These are phyloP conservation scores for Cicer arietinum DNA, from an alignment of 306 rosid species.

Conservation along the genomic window DNA sequence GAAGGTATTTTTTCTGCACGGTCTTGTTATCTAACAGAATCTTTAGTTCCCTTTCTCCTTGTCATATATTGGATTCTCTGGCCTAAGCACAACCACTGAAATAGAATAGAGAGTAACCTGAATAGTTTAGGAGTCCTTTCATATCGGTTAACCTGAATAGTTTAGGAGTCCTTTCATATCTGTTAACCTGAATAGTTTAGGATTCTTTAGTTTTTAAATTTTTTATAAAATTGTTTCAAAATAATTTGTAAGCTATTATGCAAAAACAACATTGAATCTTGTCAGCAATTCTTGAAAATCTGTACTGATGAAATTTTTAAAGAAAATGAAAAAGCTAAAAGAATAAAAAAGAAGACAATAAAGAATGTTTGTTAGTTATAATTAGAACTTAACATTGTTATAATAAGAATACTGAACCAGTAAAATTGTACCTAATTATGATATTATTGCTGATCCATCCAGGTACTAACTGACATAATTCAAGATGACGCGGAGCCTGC, in stretches of 20 bases:
- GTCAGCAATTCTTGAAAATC: too few relatives aligned
- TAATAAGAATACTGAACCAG: neutral
- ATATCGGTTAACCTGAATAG: too few relatives aligned
- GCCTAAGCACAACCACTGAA: neutral
- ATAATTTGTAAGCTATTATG: too few relatives aligned
- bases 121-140: neutral
- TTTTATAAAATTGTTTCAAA: too few relatives aligned
- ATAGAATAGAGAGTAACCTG: too few relatives aligned
- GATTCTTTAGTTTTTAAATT: too few relatives aligned
- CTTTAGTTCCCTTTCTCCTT: neutral
- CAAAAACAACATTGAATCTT: too few relatives aligned
- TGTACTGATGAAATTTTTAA: too few relatives aligned
- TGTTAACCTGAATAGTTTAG: too few relatives aligned
- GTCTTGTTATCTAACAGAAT: slow-evolving; percentile 24
- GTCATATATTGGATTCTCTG: neutral
- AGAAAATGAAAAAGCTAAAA: too few relatives aligned
- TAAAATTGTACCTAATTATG: neutral
- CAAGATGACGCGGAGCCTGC: slow-evolving; percentile 69
- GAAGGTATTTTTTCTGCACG: slow-evolving; percentile 60
- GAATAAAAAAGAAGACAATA: neutral
- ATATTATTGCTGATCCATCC: slow-evolving; percentile 19
- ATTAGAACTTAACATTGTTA: neutral
- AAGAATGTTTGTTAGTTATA: neutral
- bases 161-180: neutral
- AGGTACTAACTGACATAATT: slow-evolving; percentile 77